These are phyloP conservation scores for Penicillium riverlandense DNA, from an alignment of 495 filamentous ascomycete species.

Conservation along the genomic window DNA sequence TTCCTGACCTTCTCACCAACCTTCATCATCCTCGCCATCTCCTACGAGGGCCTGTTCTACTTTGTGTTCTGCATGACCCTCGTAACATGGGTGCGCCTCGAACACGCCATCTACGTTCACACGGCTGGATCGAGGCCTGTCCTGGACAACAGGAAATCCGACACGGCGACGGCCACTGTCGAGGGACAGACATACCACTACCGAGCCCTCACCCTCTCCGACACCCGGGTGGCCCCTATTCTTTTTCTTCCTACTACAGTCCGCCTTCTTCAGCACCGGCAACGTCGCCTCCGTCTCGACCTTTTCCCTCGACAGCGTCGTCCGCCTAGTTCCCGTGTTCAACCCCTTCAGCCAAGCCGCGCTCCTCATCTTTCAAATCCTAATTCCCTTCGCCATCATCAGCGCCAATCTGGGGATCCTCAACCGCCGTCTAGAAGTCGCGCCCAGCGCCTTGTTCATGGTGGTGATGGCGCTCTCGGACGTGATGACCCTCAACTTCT, in stretches of 20 bases:
- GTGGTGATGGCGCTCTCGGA: conserved; percentile 88
- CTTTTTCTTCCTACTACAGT: conserved; percentile 90
- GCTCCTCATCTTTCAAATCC: conserved; percentile 78
- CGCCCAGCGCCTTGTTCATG: conserved; percentile 84
- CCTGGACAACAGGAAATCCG: conserved; percentile 16
- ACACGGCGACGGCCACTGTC: conserved; percentile 18
- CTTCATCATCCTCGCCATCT: conserved; percentile 95
- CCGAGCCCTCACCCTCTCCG: conserved; percentile 68
- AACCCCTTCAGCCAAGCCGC: conserved; percentile 89
- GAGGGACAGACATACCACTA: conserved; percentile 41
- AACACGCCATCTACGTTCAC: conserved; percentile 68
- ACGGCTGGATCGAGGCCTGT: conserved; percentile 11
- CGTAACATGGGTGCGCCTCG: conserved; percentile 83
- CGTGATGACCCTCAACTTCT: conserved; percentile 92
- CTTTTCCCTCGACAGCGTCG: conserved; percentile 88
- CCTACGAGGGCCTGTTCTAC: conserved; percentile 97
- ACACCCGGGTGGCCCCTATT: conserved; percentile 84
- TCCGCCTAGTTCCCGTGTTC: conserved; percentile 89
- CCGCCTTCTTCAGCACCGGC: conserved; percentile 94
- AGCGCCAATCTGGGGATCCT: conserved; percentile 90
- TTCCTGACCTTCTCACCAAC: conserved; percentile 91
- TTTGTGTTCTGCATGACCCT: conserved; percentile 78
- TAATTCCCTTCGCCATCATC: conserved; percentile 91
- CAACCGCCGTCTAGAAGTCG: conserved; percentile 76
- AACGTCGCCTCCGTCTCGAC: conserved; percentile 94